Evolutionary conservation across 1,284 basidiomycete species (phyloP).

Genomic region (Porogramme epimiltina): DNA sequence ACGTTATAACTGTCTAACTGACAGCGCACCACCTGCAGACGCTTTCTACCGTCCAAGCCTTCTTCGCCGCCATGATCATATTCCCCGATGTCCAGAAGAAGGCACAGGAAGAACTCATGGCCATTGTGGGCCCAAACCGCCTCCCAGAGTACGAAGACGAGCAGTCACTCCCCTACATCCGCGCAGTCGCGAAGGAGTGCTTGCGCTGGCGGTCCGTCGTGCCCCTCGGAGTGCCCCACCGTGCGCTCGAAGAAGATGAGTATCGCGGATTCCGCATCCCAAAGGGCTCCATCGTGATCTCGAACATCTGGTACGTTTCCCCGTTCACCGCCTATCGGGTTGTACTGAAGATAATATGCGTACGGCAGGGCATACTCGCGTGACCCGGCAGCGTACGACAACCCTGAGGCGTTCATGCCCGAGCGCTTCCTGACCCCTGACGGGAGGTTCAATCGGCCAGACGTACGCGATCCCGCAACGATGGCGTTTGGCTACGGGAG

Average conservation of each 20-base stretch:
- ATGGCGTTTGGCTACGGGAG: constrained; percentile 38
- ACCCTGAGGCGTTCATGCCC: constrained; percentile 18
- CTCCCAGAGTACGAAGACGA: constrained; percentile 4
- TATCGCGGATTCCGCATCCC: constrained; percentile 15
- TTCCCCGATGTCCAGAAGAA: constrained; percentile 1
- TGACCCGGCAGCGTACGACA: constrained; percentile 9
- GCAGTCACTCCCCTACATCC: constrained; percentile 1
- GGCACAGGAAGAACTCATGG: constrained; percentile 4
- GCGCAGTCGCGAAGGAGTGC: constrained; percentile 1
- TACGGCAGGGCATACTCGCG: constrained; percentile 11
- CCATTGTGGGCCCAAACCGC: constrained; percentile 3
- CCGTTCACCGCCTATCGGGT: not conserved
- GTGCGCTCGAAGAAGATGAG: constrained; percentile 9
- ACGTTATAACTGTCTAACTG: too few relatives aligned
- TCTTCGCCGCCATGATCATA: constrained; percentile 3
- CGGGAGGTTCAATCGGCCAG: constrained; percentile 33
- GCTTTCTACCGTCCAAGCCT: not conserved
- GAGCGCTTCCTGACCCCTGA: constrained; percentile 38
- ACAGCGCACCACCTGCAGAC: not conserved
- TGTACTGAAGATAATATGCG: not conserved
- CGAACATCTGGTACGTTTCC: constrained; percentile 13
- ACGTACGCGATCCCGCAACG: constrained; percentile 29
- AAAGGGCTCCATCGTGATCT: constrained; percentile 19
- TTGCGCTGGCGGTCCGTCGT: constrained; percentile 2
- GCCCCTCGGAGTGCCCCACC: constrained; percentile 1